A percentile compares a stretch with the other conserved stretches of the same genome.
phyloP scores from a whole-genome alignment of 345 rosid species.

The Citrus mangshanensis region DNA sequence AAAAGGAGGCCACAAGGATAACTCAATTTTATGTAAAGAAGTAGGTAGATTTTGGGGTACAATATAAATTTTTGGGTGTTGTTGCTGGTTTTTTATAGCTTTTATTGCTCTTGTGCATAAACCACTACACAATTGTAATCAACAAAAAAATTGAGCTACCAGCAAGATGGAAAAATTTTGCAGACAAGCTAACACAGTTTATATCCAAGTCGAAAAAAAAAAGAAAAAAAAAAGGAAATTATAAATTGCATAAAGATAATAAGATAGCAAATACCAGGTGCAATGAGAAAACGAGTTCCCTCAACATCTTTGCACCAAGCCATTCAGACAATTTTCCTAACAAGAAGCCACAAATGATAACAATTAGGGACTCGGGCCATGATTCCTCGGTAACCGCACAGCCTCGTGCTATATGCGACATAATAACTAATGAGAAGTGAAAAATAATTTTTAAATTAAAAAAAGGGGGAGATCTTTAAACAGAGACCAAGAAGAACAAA shows the following conservation, averaged over 20 bases:
- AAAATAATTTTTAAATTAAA: too few species aligned
- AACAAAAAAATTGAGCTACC: not conserved
- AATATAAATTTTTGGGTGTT: too few species aligned
- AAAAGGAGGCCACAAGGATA: not conserved
- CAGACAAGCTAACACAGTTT: not conserved
- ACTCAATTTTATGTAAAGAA: not conserved
- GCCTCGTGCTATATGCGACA: not conserved
- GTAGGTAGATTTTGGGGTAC: not conserved
- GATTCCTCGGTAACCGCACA: not conserved
- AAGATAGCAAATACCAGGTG: constrained; percentile 19
- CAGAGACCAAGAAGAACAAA: not conserved
- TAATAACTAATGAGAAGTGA: not conserved
- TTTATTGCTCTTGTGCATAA: too few species aligned
- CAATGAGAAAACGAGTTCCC: constrained; percentile 42
- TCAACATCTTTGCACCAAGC: constrained; percentile 33
- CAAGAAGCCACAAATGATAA: not conserved
- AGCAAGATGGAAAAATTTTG: not conserved
- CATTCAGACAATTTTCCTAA: constrained; percentile 6
- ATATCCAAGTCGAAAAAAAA: too few species aligned
- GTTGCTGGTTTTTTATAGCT: not conserved
- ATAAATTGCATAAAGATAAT: not conserved
- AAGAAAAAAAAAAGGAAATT: not conserved
- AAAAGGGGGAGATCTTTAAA: too few species aligned
- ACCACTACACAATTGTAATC: not conserved
- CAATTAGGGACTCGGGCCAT: not conserved